Evolutionary conservation across 768 basidiomycete genomes (phyloP), one percentile per base, ranked within the genome.

Genomic region (Tylopilus rubrobrunneus): DNA sequence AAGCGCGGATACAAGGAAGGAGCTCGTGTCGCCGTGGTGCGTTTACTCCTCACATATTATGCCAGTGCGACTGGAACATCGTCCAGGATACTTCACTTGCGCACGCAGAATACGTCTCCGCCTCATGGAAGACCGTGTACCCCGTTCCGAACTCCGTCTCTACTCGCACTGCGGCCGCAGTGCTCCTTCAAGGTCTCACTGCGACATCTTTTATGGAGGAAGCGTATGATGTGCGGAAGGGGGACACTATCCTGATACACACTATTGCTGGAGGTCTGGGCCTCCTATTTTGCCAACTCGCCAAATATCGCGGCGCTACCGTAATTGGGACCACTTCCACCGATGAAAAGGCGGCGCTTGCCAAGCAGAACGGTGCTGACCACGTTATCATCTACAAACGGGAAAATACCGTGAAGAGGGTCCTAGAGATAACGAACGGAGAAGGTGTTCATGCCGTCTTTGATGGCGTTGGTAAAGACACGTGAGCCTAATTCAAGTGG

Each of bases 401-500:
- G 44, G 89, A 91, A 63, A 79, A 91, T 55, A 86, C 86, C 0
- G 86, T 90, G 11, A 65, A 86, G 58, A 78, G 84, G 43, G 89
- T 90, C 15, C 67, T 86, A 50, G 84, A 88, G 61, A 70, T 92
- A 50, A 92, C 92, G 0, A 82, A 82, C 40, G 89, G 89, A 7
- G 77, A 84, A 59, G 90, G 92, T 15, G 89, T 93, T 5, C 81
- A 96, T 57, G 95, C 83, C 15, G 81, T 92, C 23, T 96, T 87
- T 63, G 96, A 99, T 63, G 96, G 96, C 28, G 92, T 99, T n/a
- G 96, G 96, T 2, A 95, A 90, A 74, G 89, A 92, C 67, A 98
- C 94, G 81, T 95, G 71, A 53, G 88, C 76, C 21, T 34, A 15
- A 5, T 29, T 10, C 10, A 1, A 15, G 25, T 27, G 6, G 12